These are phyloP conservation scores for Bipolaris gigantea DNA, from an alignment of 2,329 filamentous ascomycete genomes.

Conservation along the genomic window DNA sequence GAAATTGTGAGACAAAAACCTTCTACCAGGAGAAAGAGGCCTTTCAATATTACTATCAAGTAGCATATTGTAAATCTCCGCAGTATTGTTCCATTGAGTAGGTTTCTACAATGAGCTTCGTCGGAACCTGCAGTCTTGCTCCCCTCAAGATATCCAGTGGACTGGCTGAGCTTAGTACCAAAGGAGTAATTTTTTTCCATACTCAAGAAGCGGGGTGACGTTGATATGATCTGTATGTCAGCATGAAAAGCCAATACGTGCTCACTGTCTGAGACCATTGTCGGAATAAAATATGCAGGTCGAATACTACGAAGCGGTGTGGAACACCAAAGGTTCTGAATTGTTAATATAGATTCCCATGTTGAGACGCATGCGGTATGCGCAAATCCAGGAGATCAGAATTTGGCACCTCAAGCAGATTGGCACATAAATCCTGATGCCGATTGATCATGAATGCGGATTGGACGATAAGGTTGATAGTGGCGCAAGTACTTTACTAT, in stretches of 20 bases:
- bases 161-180: background rate
- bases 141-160: background rate
- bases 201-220: slow-evolving; percentile 1
- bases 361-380: background rate
- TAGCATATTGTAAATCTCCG: background rate
- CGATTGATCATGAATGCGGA: background rate
- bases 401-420: background rate
- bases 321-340: background rate
- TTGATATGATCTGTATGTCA: background rate
- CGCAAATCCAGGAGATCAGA: background rate
- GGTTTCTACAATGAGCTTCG: background rate
- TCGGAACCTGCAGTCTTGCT: background rate
- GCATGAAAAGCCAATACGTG: background rate
- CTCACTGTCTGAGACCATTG: background rate
- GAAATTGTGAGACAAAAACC: background rate
- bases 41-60: background rate
- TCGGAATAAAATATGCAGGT: background rate
- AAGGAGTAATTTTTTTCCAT: background rate
- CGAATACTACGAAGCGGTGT: background rate
- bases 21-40: background rate
- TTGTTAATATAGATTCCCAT: background rate
- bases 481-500: background rate
- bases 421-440: background rate
- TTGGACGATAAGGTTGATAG: background rate
- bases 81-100: background rate